A percentile compares a stretch with the other conserved stretches of the same genome.
Conservation (phyloP, 345 rosid genomes). For the Salix purpurea region DNA sequence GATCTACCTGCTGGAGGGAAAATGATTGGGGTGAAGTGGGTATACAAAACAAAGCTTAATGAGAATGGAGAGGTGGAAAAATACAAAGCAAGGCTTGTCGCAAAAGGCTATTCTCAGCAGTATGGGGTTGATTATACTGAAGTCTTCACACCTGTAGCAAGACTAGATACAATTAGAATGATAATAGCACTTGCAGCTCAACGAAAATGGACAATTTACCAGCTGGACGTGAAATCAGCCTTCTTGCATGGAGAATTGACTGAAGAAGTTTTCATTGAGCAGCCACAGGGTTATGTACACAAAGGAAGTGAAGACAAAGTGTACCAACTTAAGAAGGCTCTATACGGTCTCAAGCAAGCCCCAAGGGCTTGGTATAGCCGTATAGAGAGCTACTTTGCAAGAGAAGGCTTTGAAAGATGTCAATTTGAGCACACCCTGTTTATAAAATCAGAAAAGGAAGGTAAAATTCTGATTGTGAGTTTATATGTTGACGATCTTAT, state of each 20-base stretch:
- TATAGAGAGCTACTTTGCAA: neutral
- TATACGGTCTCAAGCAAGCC: neutral
- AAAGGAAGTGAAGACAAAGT: no score
- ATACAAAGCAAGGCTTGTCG: neutral
- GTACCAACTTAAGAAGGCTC: no score
- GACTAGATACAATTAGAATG: neutral
- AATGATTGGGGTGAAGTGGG: neutral
- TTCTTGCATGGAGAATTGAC: neutral
- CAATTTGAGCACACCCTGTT: neutral
- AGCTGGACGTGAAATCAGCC: neutral
- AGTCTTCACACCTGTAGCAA: neutral
- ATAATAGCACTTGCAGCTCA: neutral
- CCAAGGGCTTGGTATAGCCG: neutral
- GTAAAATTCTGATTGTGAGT: neutral
- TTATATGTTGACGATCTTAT: neutral
- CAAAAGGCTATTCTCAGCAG: neutral
- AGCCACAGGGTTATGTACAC: no score
- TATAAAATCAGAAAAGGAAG: neutral
- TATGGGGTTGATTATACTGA: neutral
- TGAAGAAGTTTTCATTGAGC: no score
- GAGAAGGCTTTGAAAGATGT: neutral
- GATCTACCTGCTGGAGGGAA: neutral
- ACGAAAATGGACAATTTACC: neutral
- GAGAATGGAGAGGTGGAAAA: neutral
- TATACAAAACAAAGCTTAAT: neutral